These are phyloP conservation scores for Clavariopsis aquatica DNA, from an alignment of 495 filamentous ascomycete genomes.

Conservation along the genomic window DNA sequence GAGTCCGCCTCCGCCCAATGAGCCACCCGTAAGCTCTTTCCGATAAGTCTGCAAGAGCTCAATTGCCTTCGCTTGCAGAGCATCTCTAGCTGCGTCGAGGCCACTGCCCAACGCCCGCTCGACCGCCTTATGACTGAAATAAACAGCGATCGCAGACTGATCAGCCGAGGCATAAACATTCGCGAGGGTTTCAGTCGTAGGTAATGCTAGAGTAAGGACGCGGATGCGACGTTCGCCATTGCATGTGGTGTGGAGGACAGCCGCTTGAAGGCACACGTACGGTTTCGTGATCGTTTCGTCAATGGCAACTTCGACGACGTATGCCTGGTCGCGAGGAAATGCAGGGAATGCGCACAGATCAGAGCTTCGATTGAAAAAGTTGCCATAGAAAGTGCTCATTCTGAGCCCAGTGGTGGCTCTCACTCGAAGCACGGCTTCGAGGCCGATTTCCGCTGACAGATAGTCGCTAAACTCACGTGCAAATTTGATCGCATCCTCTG, in stretches of 20 bases:
- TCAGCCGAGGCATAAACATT: slow-evolving; percentile 95
- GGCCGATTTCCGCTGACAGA: slow-evolving; percentile 88
- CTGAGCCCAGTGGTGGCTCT: slow-evolving; percentile 91
- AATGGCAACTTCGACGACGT: slow-evolving; percentile 98
- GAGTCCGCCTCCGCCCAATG: slow-evolving; percentile 80
- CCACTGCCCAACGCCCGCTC: slow-evolving; percentile 83
- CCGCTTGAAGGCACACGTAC: slow-evolving; percentile 94
- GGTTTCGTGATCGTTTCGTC: slow-evolving; percentile 92
- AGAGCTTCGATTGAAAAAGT: slow-evolving; percentile 97
- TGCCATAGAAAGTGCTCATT: slow-evolving; percentile 98
- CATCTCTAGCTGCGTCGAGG: slow-evolving; percentile 85
- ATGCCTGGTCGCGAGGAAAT: slow-evolving; percentile 94
- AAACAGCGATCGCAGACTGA: slow-evolving; percentile 86
- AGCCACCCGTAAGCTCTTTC: slow-evolving; percentile 94
- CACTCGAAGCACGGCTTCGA: slow-evolving; percentile 94
- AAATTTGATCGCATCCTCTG: slow-evolving; percentile 96
- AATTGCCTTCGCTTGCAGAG: slow-evolving; percentile 84
- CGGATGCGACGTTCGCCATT: slow-evolving; percentile 94
- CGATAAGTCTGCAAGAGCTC: slow-evolving; percentile 93
- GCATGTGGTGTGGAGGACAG: slow-evolving; percentile 95
- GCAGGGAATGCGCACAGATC: slow-evolving; percentile 62
- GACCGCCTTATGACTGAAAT: slow-evolving; percentile 96
- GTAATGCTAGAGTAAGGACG: slow-evolving; percentile 89
- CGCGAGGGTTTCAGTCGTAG: slow-evolving; percentile 85
- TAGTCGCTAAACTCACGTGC: slow-evolving; percentile 95